Percentiles rank a stretch among this genome's conserved stretches.
These are phyloP conservation scores for Ceratocystis variospora DNA, from an alignment of 2,329 filamentous ascomycete genomes.

Conservation along the genomic window DNA sequence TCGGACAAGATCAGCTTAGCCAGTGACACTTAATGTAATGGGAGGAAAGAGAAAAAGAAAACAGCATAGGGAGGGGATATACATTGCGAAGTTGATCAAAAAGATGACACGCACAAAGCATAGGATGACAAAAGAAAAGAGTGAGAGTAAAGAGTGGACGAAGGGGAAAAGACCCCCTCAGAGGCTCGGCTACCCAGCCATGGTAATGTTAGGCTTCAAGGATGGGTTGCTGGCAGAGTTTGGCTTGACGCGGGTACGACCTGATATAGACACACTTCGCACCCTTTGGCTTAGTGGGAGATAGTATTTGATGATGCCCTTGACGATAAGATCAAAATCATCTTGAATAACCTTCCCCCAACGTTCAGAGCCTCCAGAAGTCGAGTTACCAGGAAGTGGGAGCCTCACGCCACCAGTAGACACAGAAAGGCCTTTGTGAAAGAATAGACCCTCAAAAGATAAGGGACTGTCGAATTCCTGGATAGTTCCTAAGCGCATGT, in stretches of 20 bases:
- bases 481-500: constrained; percentile 84
- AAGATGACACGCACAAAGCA: background rate
- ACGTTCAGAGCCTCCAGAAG: constrained; percentile 66
- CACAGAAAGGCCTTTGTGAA: constrained; percentile 56
- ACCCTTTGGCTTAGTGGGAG: constrained; percentile 48
- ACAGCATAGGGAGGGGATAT: background rate
- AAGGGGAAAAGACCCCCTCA: background rate
- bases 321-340: constrained; percentile 84
- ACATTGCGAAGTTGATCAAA: background rate
- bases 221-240: constrained; percentile 45
- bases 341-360: constrained; percentile 88
- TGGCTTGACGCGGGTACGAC: constrained; percentile 45
- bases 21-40: background rate
- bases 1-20: background rate
- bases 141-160: background rate
- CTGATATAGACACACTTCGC: constrained; percentile 46
- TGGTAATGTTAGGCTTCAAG: constrained; percentile 26
- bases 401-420: constrained; percentile 78
- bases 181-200: background rate
- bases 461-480: constrained; percentile 76
- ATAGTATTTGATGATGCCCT: constrained; percentile 77
- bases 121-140: background rate
- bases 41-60: background rate
- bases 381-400: constrained; percentile 71
- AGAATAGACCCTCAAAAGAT: constrained; percentile 78